Base-by-base conservation (phyloP, 495 filamentous ascomycete species). In the Aspergillus leporis region DNA sequence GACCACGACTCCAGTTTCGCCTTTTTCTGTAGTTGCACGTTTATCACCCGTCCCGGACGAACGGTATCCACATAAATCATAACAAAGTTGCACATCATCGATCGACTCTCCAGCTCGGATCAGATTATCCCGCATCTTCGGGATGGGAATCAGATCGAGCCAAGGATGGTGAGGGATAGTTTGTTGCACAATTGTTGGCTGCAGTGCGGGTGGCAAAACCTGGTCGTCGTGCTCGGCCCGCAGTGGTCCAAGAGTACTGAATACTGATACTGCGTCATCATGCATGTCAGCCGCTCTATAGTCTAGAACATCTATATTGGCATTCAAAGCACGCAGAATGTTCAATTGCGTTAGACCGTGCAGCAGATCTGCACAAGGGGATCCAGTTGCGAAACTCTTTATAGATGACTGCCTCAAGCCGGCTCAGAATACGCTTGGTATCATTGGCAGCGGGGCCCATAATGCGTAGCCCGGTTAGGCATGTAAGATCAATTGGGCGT, bases 1-100 rank as follows among this genome's bases (percentile, higher is more conserved):
- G 10, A 60, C 51, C 48, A 55, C 49, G n/a, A 54, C 34, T 18
- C 51, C 51, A 13, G 51, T 60, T 19, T 60, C 58, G 2, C 36
- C 48, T 0, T 5, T 31, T 9, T 21, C 49, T 19, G 4, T 21
- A 0, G 30, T 16, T 3, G 5, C 5, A 5, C 5, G 30, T n/a
- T 40, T 12, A 3, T 18, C 38, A 10, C n/a, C n/a, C n/a, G n/a
- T n/a, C n/a, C n/a, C n/a, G n/a, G 38, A 23, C 0, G 22, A 18
- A 5, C 22, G 3, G 10, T 41, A 0, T 21, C 58, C 58, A 45
- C 50, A 55, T 41, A 60, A 49, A 16, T 50, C 51, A 7, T 23
- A 1, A 34, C 51, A 60, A 0, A 60, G 51, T 22, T 14, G 51
- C 0, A 7, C 8, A 18, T 60, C 51, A 30, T 60, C 58, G 21